Base-by-base conservation (phyloP, 176 grass and related monocot species). In the Pontederia paniculata region DNA sequence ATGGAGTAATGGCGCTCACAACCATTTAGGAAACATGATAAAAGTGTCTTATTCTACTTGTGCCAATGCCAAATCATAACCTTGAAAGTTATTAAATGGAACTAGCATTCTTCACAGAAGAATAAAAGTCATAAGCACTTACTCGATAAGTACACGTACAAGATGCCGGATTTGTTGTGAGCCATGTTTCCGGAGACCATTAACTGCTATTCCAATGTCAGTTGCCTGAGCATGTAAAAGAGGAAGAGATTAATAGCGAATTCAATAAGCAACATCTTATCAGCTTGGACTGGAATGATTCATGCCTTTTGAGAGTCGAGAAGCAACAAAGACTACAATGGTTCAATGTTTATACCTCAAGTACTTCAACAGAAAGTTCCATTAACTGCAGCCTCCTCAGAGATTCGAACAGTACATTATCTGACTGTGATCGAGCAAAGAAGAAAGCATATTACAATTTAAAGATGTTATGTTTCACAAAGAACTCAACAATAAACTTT, bases 321-420 rank as follows among this genome's bases (percentile, higher is more conserved):
- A 22, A 21, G 12, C 9, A 45, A n/a, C 15, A 62, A 7, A 42
- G 0, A 48, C 11, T 1, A 14, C 37, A 21, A n/a, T n/a, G n/a
- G 18, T 15, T n/a, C n/a, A 64, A 85, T 70, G 31, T 75, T 61
- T 21, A 48, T 37, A 98, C 93, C 86, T 84, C 66, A 3, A 98
- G 65, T 0, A 88, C 81, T 41, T 82, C 69, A 58, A 84, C 69
- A 7, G 86, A 82, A 45, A 98, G 82, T 52, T 91, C 83, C 93
- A 98, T 98, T 57, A 84, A 31, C 73, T 98, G 86, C 80, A 98
- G 77, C 44, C 80, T 91, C 69, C 87, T 88, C 23, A 98, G 75
- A 0, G 86, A 91, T 22, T 91, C 87, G 5, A 98, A 80, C 46
- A 98, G 61, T 44, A 78, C 66, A 45, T 19, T 72, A 57, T 98